Conservation (phyloP, 306 rosid species). For the Mimosa bimucronata region DNA sequence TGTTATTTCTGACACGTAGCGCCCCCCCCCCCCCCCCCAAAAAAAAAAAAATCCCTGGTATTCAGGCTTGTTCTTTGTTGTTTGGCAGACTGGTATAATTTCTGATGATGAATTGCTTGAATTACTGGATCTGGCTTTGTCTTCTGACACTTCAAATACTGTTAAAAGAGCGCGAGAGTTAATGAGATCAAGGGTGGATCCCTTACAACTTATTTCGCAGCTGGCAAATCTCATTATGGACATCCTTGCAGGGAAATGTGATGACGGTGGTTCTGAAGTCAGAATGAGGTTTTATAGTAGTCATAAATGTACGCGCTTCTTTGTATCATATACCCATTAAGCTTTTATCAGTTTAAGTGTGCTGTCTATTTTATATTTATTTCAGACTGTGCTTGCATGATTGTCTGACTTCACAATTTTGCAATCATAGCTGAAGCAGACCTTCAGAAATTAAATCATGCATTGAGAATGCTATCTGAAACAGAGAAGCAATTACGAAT, state of each 20-base stretch:
- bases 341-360: constrained; percentile 14
- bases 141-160: constrained; percentile 78
- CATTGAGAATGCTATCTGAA: constrained; percentile 76
- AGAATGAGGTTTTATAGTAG: constrained; percentile 51
- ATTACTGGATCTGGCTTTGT: constrained; percentile 85
- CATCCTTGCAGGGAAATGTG: constrained; percentile 75
- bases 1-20: constrained; percentile 16
- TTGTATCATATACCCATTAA: neutral
- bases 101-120: constrained; percentile 82
- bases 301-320: constrained; percentile 61
- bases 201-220: constrained; percentile 83
- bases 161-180: constrained; percentile 79
- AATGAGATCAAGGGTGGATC: constrained; percentile 83
- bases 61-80: constrained; percentile 19
- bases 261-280: constrained; percentile 56
- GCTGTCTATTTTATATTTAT: constrained; percentile 21
- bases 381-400: constrained; percentile 4
- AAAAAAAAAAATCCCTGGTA: neutral
- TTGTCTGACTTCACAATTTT: constrained; percentile 36
- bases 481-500: constrained; percentile 77
- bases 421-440: constrained; percentile 63
- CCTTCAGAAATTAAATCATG: constrained; percentile 68
- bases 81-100: constrained; percentile 78
- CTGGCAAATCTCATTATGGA: constrained; percentile 88
- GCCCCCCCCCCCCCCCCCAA: neutral